Base-by-base conservation (phyloP, 2,329 filamentous ascomycete genomes). In the Fusarium compactum region DNA sequence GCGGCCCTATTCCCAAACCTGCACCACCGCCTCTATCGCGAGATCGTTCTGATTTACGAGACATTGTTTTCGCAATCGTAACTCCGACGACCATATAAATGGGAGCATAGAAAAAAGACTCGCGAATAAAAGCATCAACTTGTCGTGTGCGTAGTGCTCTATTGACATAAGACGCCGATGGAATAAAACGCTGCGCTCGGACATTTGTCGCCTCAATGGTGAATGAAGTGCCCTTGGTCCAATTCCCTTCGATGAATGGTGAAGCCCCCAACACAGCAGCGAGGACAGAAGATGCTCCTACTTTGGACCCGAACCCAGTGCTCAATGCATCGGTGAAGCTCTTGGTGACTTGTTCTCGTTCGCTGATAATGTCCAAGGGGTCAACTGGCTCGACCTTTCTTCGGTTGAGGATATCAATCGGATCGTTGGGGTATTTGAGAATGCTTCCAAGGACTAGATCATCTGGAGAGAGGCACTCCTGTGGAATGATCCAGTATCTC, bases 401-500 rank as follows among this genome's bases (percentile, higher is more conserved):
- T 53, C 63, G 51, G 22, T 69, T 69, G 3, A 69, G 58, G 18
- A 67, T 53, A n/a, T 69, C 63, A 27, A 69, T 60, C 11, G 63
- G 53, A 22, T 69, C 63, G 16, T 58, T 60, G 43, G 66, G 66
- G 25, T 47, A 56, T 43, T 67, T 69, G 18, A 69, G 48, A 18
- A 67, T 44, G 45, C 24, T 63, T 8, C 66, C 66, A 8, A 69
- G 58, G 22, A 51, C 58, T 14, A 69, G n/a, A 24, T 69, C 66
- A 2, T 54, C 51, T 27, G 63, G 63, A 20, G 48, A 18, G 8
- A 69, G 58, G 8, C 54, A 63, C 40, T 63, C 63, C 20, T 64
- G 66, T 15, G 66, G 63, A 40, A 69, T 54, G 9, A 69, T 69
- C 66, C 66, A 69, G 43, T 69, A 48, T 29, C 62, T 69, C 43